Conservation (phyloP, 169 alveolate genomes). For the Theileria parva region DNA sequence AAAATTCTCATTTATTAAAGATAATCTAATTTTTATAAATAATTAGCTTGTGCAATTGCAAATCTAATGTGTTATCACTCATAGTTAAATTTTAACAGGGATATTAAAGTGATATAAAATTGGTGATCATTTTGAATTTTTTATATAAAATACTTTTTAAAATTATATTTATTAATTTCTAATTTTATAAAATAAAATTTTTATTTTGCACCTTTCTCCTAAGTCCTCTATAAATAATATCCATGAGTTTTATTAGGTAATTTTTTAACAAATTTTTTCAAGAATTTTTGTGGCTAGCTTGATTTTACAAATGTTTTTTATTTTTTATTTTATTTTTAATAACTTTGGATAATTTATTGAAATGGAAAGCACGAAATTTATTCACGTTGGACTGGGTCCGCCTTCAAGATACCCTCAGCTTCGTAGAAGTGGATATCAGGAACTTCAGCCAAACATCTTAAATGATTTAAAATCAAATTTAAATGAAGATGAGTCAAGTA, state of each 20-base stretch:
- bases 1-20: not conserved
- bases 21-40: not conserved
- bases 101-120: not conserved
- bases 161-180: too few relatives aligned
- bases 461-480: not conserved
- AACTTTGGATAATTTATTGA: not conserved
- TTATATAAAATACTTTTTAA: not conserved
- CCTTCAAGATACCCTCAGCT: slow-evolving; percentile 14
- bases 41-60: not conserved
- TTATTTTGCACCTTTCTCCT: not conserved
- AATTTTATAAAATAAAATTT: too few relatives aligned
- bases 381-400: slow-evolving; percentile 5
- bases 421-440: not conserved
- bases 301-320: too few relatives aligned
- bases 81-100: not conserved
- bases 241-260: not conserved
- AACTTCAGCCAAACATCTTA: not conserved
- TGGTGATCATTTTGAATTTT: not conserved
- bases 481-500: not conserved
- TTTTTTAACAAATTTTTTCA: not conserved
- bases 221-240: not conserved
- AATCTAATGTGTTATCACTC: not conserved
- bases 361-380: not conserved
- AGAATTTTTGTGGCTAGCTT: not conserved
- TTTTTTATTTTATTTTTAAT: too few relatives aligned